Evolutionary conservation across 768 basidiomycete genomes (phyloP).

Genomic region (Tricholoma furcatifolium): DNA sequence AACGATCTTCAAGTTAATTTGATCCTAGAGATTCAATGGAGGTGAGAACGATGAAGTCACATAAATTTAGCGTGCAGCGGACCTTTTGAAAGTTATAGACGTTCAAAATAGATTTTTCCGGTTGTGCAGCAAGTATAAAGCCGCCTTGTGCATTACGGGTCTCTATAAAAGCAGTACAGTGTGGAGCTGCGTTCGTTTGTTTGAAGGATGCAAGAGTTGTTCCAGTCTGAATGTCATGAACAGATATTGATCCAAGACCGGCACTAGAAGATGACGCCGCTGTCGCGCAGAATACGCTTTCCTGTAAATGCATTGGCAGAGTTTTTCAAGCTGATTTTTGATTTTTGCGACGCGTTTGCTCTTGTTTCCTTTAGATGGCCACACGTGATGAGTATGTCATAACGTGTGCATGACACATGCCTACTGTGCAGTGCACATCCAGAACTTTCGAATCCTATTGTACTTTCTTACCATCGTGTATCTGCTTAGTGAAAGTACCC

Average conservation of each 20-base stretch:
- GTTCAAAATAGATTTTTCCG: conserved; percentile 85
- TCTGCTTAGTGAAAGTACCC: neutral
- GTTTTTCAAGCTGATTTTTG: neutral
- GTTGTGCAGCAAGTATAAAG: conserved; percentile 79
- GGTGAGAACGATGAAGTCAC: neutral
- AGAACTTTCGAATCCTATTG: conserved; percentile 25
- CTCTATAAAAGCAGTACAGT: conserved; percentile 68
- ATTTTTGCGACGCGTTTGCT: conserved; percentile 8
- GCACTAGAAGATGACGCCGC: conserved; percentile 43
- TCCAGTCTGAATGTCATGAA: conserved; percentile 84
- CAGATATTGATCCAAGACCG: conserved; percentile 62
- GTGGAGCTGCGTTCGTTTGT: conserved; percentile 64
- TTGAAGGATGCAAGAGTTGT: conserved; percentile 83
- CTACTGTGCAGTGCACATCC: conserved; percentile 13
- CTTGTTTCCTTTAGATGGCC: conserved; percentile 10
- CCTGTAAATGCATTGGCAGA: conserved; percentile 58
- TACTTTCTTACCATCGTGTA: neutral
- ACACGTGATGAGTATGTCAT: conserved; percentile 23
- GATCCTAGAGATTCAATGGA: conserved; percentile 59
- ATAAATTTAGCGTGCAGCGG: conserved; percentile 12
- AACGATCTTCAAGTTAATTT: conserved; percentile 81
- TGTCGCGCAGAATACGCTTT: conserved; percentile 64
- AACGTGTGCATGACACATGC: conserved; percentile 21
- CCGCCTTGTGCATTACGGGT: conserved; percentile 78
- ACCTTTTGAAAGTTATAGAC: conserved; percentile 96